Evolutionary conservation across 2,329 filamentous ascomycete species (phyloP).

Genomic region (Pseudogymnoascus sp.): DNA sequence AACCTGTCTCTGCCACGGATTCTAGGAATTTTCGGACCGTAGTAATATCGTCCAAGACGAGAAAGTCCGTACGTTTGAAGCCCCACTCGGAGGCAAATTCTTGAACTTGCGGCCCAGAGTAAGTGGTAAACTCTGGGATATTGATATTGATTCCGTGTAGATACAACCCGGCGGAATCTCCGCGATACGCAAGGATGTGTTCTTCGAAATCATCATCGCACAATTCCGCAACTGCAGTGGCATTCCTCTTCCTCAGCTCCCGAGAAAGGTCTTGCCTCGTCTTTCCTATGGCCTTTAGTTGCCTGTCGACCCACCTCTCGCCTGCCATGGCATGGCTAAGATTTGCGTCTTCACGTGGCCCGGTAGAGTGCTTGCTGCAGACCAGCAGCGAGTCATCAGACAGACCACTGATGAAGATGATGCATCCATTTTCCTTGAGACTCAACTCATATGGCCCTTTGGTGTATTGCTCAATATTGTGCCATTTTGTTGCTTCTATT

Average conservation of each 20-base stretch:
- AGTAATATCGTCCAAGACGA: constrained; percentile 65
- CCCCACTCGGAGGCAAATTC: constrained; percentile 87
- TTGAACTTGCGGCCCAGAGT: constrained; percentile 75
- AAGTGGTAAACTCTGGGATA: constrained; percentile 82
- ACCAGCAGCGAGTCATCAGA: constrained; percentile 84
- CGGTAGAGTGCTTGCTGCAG: constrained; percentile 98
- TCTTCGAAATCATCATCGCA: constrained; percentile 97
- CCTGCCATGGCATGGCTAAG: constrained; percentile 79
- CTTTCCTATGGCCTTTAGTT: constrained; percentile 69
- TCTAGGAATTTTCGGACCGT: constrained; percentile 77
- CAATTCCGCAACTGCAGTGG: constrained; percentile 90
- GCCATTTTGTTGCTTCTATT: constrained; percentile 73
- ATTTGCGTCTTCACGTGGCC: constrained; percentile 59
- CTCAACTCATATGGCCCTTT: constrained; percentile 88
- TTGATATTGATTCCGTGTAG: constrained; percentile 96
- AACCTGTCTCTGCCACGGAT: constrained; percentile 75
- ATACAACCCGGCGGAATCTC: constrained; percentile 80
- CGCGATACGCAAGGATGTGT: constrained; percentile 83
- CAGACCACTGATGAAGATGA: constrained; percentile 90
- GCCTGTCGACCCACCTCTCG: constrained; percentile 71
- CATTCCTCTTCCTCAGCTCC: constrained; percentile 70
- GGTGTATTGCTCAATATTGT: constrained; percentile 65
- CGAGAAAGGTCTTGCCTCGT: constrained; percentile 69
- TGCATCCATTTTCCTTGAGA: constrained; percentile 98
- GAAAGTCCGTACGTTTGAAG: constrained; percentile 78